Conservation (phyloP, 805 yeast genomes). For the Monosporozyma aquatica region DNA sequence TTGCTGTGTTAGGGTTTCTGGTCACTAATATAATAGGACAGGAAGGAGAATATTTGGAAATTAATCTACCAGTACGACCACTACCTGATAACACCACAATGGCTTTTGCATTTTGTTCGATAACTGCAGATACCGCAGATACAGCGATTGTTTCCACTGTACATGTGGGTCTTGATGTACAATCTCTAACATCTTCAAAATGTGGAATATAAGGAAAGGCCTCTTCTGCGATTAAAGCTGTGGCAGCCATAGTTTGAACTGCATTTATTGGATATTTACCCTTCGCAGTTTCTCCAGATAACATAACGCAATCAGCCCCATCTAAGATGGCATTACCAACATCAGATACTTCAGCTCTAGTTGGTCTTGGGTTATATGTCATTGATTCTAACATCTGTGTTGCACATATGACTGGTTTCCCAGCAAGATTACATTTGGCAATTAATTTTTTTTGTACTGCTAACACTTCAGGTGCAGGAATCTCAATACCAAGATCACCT, state of each 20-base stretch:
- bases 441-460: constrained; percentile 97
- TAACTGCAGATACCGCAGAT: constrained; percentile 92
- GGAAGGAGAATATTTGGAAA: constrained; percentile 94
- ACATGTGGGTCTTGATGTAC: constrained; percentile 79
- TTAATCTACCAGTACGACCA: constrained; percentile 90
- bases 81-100: constrained; percentile 91
- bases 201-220: constrained; percentile 81
- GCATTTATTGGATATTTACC: constrained; percentile 98
- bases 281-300: constrained; percentile 99
- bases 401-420: constrained; percentile 99
- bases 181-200: constrained; percentile 79
- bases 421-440: constrained; percentile 98
- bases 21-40: constrained; percentile 97
- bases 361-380: constrained; percentile 99
- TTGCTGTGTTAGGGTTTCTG: constrained; percentile 85
- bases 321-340: constrained; percentile 98
- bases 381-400: constrained; percentile 99
- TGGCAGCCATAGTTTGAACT: constrained; percentile 97
- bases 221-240: constrained; percentile 91
- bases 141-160: constrained; percentile 95
- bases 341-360: constrained; percentile 98
- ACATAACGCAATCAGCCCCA: constrained; percentile 99
- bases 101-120: constrained; percentile 95
- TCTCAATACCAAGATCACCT: constrained; percentile 99
- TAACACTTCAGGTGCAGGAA: constrained; percentile 97